Evolutionary conservation across 1,139 yeast genomes (phyloP).

Genomic region (Kurtzmaniella quercitrusa): DNA sequence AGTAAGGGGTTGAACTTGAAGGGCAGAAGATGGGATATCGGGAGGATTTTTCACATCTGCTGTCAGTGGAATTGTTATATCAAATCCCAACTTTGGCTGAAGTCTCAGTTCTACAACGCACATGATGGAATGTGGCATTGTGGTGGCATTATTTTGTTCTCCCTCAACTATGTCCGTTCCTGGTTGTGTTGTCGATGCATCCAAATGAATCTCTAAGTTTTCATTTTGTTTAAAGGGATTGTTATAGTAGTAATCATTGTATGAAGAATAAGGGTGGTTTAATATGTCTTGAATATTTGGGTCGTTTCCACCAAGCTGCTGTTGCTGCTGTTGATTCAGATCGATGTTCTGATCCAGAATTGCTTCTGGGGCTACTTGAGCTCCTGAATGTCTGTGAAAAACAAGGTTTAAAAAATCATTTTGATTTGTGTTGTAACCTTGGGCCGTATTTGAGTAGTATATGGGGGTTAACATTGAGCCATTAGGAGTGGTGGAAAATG

Average conservation of each 20-base stretch:
- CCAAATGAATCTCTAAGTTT: conserved; percentile 42
- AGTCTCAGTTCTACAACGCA: conserved; percentile 43
- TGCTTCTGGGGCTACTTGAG: background rate
- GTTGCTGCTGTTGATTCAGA: conserved; percentile 5
- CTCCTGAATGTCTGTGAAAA: conserved; percentile 38
- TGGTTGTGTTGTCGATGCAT: conserved; percentile 28
- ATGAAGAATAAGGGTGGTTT: conserved; percentile 28
- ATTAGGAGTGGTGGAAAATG: conserved; percentile 18
- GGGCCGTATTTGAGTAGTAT: conserved; percentile 16
- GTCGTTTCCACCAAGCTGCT: conserved; percentile 5
- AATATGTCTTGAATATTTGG: conserved; percentile 1
- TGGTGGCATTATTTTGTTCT: conserved; percentile 28
- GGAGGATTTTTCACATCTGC: conserved; percentile 9
- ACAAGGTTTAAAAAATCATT: conserved; percentile 49
- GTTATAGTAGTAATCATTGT: conserved; percentile 39
- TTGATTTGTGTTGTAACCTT: conserved; percentile 14
- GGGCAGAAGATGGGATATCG: conserved; percentile 53
- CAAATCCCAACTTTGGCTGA: conserved; percentile 42
- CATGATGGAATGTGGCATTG: conserved; percentile 46
- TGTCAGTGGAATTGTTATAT: conserved; percentile 24
- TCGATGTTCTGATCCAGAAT: background rate
- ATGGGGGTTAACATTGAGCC: conserved; percentile 11
- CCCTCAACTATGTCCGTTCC: conserved; percentile 36
- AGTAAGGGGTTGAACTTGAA: conserved; percentile 63
- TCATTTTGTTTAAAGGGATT: conserved; percentile 42